A percentile compares a stretch with the other conserved stretches of the same genome.
These are phyloP conservation scores for Neonectria punicea DNA, from an alignment of 2,329 filamentous ascomycete species.

Conservation along the genomic window DNA sequence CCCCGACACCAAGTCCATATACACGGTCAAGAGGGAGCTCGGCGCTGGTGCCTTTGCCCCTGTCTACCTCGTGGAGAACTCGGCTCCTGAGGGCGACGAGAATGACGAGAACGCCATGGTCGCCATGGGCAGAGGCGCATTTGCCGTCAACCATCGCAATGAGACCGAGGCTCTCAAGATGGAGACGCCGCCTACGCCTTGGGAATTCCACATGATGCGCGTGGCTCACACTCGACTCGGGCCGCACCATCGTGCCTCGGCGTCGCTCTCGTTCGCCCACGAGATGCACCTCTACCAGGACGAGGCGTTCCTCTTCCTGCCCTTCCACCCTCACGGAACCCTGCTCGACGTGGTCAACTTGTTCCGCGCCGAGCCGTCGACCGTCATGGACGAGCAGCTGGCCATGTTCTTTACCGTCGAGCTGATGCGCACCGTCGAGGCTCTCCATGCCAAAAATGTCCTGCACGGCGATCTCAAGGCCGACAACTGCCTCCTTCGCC, in stretches of 20 bases:
- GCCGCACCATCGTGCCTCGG: conserved; percentile 73
- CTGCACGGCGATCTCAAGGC: conserved; percentile 95
- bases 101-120: conserved; percentile 56
- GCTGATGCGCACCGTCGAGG: conserved; percentile 88
- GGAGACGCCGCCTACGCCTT: conserved; percentile 86
- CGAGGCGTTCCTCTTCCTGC: conserved; percentile 89
- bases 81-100: conserved; percentile 60
- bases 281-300: conserved; percentile 93
- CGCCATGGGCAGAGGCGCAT: conserved; percentile 71
- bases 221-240: conserved; percentile 81
- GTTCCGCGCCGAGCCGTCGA: conserved; percentile 75
- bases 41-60: conserved; percentile 95
- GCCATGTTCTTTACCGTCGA: conserved; percentile 97
- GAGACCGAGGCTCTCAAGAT: conserved; percentile 90
- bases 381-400: conserved; percentile 87
- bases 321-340: conserved; percentile 89
- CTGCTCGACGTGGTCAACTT: conserved; percentile 94
- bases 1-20: conserved; percentile 70
- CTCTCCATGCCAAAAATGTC: conserved; percentile 80
- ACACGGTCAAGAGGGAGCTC: conserved; percentile 84
- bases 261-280: conserved; percentile 84
- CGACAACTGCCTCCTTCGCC: conserved; percentile 92
- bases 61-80: conserved; percentile 88
- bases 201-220: conserved; percentile 98
- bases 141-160: conserved; percentile 65